Conservation (phyloP, 805 yeast species). For the Wickerhamiella parazyma region DNA sequence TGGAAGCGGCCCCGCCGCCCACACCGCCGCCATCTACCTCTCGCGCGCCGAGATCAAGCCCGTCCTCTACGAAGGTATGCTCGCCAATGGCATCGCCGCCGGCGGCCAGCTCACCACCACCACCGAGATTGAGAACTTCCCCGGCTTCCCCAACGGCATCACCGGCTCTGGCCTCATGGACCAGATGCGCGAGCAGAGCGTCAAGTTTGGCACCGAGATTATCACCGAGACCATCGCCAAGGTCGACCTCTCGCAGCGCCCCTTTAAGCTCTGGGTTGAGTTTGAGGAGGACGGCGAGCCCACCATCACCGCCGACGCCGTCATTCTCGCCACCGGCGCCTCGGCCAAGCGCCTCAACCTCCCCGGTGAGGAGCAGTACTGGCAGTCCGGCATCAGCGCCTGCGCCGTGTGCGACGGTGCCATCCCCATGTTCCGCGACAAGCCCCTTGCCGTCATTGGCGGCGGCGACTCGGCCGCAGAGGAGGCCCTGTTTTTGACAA, state of each 20-base stretch:
- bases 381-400: slow-evolving; percentile 99
- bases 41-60: slow-evolving; percentile 96
- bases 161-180: slow-evolving; percentile 85
- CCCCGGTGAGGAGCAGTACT: slow-evolving; percentile 94
- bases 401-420: slow-evolving; percentile 99
- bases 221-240: slow-evolving; percentile 91
- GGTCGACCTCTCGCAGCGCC: slow-evolving; percentile 74
- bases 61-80: slow-evolving; percentile 84
- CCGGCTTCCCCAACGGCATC: slow-evolving; percentile 93
- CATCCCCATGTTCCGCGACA: slow-evolving; percentile 94
- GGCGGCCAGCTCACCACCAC: slow-evolving; percentile 99
- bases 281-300: slow-evolving; percentile 87
- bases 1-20: slow-evolving; percentile 99
- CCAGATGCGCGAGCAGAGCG: slow-evolving; percentile 79
- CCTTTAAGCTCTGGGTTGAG: slow-evolving; percentile 96
- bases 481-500: slow-evolving; percentile 93
- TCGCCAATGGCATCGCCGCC: slow-evolving; percentile 96
- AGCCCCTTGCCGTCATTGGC: slow-evolving; percentile 94
- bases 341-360: slow-evolving; percentile 86
- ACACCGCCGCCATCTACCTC: slow-evolving; percentile 95
- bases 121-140: slow-evolving; percentile 96
- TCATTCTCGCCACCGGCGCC: slow-evolving; percentile 94
- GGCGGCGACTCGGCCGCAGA: slow-evolving; percentile 99
- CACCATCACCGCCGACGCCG: slow-evolving; percentile 71
- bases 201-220: slow-evolving; percentile 80